These are phyloP conservation scores for Penicillium parvum DNA, from an alignment of 495 filamentous ascomycete genomes.

Conservation along the genomic window DNA sequence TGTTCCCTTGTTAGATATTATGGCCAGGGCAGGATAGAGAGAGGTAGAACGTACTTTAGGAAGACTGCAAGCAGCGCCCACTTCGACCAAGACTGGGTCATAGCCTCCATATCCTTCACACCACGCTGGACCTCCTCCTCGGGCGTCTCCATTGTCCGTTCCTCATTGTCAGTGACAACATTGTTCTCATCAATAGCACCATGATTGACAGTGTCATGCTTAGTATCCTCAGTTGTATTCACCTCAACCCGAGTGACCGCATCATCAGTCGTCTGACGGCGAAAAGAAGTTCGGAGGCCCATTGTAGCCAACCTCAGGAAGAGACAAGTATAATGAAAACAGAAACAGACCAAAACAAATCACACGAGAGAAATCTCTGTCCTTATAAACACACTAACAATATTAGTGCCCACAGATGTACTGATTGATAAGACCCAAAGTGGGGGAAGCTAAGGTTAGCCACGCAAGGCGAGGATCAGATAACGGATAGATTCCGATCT, in stretches of 20 bases:
- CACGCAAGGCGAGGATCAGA: constrained; percentile 2
- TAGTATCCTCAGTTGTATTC: background rate
- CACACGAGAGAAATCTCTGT: background rate
- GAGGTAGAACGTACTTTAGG: constrained; percentile 5
- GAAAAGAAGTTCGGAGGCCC: background rate
- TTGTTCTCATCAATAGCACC: background rate
- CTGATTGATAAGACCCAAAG: constrained; percentile 6
- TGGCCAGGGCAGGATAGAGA: background rate
- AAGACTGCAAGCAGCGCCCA: constrained; percentile 6
- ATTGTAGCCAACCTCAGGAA: background rate
- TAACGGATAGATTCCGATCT: too few species aligned
- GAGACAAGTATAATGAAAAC: background rate
- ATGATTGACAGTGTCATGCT: background rate
- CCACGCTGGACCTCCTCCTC: constrained; percentile 13
- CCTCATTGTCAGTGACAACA: too few species aligned
- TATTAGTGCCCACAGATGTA: background rate
- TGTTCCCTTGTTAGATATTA: background rate
- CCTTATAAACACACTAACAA: background rate
- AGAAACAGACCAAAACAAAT: background rate
- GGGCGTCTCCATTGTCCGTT: constrained; percentile 6
- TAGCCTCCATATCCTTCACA: constrained; percentile 20
- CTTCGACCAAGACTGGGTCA: constrained; percentile 16
- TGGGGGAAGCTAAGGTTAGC: background rate
- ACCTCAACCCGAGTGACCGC: constrained; percentile 1
- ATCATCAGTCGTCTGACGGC: constrained; percentile 3